Percentiles rank a stretch among this genome's conserved stretches.
Conservation (phyloP, 148 eudicot species). For the Rhododendron kiyosumense region DNA sequence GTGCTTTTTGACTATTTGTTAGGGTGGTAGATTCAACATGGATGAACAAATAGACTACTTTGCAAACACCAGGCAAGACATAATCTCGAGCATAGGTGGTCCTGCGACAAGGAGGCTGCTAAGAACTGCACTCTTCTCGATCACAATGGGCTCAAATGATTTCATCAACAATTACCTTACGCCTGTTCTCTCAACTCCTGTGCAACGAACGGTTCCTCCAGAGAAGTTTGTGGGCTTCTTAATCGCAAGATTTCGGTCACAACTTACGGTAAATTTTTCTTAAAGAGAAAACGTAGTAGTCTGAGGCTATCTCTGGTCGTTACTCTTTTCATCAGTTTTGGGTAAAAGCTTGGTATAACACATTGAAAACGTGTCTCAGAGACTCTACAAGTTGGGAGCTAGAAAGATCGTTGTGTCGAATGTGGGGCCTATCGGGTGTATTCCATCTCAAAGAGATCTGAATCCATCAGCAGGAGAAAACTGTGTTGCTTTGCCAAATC, state of each 20-base stretch:
- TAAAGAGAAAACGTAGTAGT: background rate
- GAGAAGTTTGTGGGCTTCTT: constrained; percentile 44
- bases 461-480: constrained; percentile 54
- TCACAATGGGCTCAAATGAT: constrained; percentile 83
- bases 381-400: constrained; percentile 73
- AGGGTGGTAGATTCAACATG: constrained; percentile 72
- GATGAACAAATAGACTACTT: constrained; percentile 87
- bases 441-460: constrained; percentile 61
- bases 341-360: background rate
- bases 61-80: constrained; percentile 68
- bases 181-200: constrained; percentile 42
- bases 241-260: constrained; percentile 51
- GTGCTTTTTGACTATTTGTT: background rate
- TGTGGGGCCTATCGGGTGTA: constrained; percentile 95
- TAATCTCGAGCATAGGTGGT: constrained; percentile 48
- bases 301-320: background rate
- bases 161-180: constrained; percentile 74
- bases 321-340: background rate
- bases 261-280: constrained; percentile 52
- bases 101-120: constrained; percentile 40
- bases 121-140: constrained; percentile 49
- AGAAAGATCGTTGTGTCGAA: constrained; percentile 68
- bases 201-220: constrained; percentile 44
- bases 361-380: constrained; percentile 32
- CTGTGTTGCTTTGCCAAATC: constrained; percentile 67